Evolutionary conservation across 208 protist genomes (phyloP).

Genomic region (Trichomonas tenax): DNA sequence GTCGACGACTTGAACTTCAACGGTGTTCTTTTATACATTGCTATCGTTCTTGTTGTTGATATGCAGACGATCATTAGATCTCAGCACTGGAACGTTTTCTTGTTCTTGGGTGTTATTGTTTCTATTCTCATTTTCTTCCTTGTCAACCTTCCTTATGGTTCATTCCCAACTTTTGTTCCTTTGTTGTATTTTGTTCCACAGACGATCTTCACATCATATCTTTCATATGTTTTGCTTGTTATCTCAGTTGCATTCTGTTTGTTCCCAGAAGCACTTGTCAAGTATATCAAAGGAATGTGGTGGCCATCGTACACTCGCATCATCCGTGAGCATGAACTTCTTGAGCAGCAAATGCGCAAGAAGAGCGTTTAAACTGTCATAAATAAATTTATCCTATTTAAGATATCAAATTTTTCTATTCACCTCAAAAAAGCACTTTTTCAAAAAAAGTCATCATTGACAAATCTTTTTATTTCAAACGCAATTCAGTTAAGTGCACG

Average conservation of each 20-base stretch:
- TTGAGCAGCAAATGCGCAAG: not conserved
- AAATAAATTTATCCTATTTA: not conserved
- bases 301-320: not conserved
- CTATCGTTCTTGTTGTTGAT: slow-evolving; percentile 16
- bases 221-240: not conserved
- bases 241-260: not conserved
- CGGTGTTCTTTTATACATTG: not conserved
- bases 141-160: not conserved
- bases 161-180: not conserved
- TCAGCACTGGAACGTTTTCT: slow-evolving; percentile 5
- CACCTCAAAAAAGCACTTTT: no score
- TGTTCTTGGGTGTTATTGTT: not conserved
- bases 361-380: not conserved
- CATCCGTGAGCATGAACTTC: not conserved
- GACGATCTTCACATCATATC: not conserved
- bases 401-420: no score
- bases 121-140: not conserved
- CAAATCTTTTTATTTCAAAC: no score
- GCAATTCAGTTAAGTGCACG: no score
- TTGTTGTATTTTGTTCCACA: not conserved
- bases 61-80: not conserved
- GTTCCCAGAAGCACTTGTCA: not conserved
- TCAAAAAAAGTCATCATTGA: no score
- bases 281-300: not conserved
- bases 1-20: not conserved